Base-by-base conservation (phyloP, 257 asterid species). In the Eucommia ulmoides region DNA sequence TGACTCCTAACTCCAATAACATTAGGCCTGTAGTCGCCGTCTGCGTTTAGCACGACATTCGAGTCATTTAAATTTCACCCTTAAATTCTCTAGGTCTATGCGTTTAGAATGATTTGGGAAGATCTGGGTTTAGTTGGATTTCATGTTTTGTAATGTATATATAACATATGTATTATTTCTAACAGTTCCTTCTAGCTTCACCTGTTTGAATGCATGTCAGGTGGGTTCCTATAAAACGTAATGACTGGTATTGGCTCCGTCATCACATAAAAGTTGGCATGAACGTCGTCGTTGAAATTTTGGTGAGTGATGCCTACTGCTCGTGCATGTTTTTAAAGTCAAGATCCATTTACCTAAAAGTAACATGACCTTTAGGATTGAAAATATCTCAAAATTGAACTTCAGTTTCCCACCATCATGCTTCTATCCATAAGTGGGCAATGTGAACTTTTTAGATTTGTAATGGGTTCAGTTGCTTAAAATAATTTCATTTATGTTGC, bases 211-310 rank as follows among this genome's bases (percentile, higher is more conserved):
- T 60, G 66, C 61, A 14, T 64, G 67, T 61, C 81, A 89, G 97
- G 76, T 89, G 93, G 85, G 82, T 89, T 45, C 94, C 96, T 49
- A 82, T 89, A 58, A 89, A 85, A 72, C 83, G 97, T 24, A 89
- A 89, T 76, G 97, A 84, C 66, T 89, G 97, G 97, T 89, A 62
- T 74, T 89, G 97, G 97, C 75, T 89, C 64, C 93, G 97, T 49
- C 97, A 89, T 65, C 97, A 85, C 74, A 82, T 89, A 56, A 82
- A 85, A 84, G 96, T 89, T 62, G 97, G 97, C 47, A 84, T 82
- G 96, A 72, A 57, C 23, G 94, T 85, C 58, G 61, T 69, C 22
- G 96, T 89, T 61, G 97, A 89, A 65, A 71, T 89, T 73, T 52
- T 80, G 89, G 97, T 85, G 65, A 61, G 96, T 74, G 65, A 33